Percentiles rank a stretch among this genome's conserved stretches.
Evolutionary conservation across 345 rosid genomes (phyloP).

Genomic region (Ceriops decandra): DNA sequence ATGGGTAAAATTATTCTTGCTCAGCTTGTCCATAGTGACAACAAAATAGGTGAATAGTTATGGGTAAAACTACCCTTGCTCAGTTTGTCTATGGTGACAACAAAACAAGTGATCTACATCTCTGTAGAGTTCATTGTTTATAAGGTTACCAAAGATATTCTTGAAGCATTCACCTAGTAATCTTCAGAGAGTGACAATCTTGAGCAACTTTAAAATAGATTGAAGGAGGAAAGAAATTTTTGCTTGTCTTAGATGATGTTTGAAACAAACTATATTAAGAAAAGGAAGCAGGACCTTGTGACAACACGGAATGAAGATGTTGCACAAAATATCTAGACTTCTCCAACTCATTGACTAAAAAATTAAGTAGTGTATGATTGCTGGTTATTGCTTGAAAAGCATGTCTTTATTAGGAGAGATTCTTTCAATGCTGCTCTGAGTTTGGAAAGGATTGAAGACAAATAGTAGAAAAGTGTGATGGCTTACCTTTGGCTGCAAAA

Average conservation of each 20-base stretch:
- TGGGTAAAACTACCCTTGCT: conserved; percentile 7
- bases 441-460: not conserved
- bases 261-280: not conserved
- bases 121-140: not conserved
- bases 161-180: not conserved
- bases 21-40: not conserved
- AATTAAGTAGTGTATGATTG: not conserved
- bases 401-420: not conserved
- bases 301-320: not conserved
- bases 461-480: not conserved
- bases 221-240: not conserved
- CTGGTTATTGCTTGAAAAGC: not conserved
- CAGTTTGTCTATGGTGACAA: not conserved
- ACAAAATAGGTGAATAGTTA: not conserved
- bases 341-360: too few relatives aligned
- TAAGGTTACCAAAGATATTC: conserved; percentile 7
- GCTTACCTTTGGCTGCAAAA: conserved; percentile 5
- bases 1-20: conserved; percentile 5
- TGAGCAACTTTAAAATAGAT: not conserved
- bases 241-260: conserved; percentile 7
- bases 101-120: not conserved
- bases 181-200: not conserved
- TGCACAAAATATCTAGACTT: not conserved
- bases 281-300: not conserved
- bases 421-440: too few relatives aligned